These are phyloP conservation scores for Colletotrichum navitas DNA, from an alignment of 2,329 filamentous ascomycete genomes.

Conservation along the genomic window DNA sequence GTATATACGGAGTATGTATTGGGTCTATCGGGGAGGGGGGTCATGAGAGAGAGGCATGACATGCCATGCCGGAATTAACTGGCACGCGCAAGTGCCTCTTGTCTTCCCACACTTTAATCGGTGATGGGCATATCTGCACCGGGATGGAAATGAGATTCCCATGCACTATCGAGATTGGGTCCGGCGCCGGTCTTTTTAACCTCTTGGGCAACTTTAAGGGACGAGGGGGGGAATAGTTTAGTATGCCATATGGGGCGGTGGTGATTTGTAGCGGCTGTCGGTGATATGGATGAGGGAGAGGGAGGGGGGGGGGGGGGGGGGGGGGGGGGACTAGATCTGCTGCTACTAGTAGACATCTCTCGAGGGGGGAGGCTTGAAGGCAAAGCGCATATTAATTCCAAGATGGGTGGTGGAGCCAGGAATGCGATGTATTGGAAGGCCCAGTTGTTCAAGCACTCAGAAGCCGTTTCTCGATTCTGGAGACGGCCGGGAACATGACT, in stretches of 20 bases:
- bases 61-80: not conserved
- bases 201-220: conserved; percentile 17
- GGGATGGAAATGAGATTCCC: conserved; percentile 36
- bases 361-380: conserved; percentile 5
- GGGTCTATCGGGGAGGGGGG: conserved; percentile 9
- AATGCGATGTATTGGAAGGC: conserved; percentile 5
- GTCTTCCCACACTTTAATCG: conserved; percentile 16
- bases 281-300: not conserved
- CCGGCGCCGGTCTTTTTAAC: conserved; percentile 30
- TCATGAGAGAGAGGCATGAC: not conserved
- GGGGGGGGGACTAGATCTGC: not conserved
- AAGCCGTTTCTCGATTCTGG: conserved; percentile 4
- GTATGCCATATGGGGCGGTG: not conserved
- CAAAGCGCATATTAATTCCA: conserved; percentile 36
- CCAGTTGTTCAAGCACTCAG: not conserved
- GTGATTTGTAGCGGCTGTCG: not conserved
- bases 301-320: not conserved
- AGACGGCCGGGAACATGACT: not conserved
- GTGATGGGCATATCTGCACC: conserved; percentile 26
- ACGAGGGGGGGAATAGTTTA: not conserved
- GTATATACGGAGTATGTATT: not conserved
- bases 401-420: conserved; percentile 27
- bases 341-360: conserved; percentile 28
- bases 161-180: conserved; percentile 40
- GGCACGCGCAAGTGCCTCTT: conserved; percentile 11